phyloP scores from a whole-genome alignment of 192 early-diverging fungal genomes.

The Geosiphon pyriformis region DNA sequence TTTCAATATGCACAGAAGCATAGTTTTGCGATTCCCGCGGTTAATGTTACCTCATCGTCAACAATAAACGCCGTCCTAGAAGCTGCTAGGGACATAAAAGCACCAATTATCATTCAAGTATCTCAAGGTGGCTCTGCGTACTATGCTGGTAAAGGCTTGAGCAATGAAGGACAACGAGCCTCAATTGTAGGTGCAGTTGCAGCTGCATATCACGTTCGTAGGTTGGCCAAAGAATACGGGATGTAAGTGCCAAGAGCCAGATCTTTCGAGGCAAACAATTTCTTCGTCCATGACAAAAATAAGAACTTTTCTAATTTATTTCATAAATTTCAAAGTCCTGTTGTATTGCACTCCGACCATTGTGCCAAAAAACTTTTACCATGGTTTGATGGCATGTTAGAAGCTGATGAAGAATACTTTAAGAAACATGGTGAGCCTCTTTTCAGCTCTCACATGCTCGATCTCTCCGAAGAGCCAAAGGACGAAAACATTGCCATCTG shows the following conservation, averaged over 20 bases:
- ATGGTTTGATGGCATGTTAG: slow-evolving; percentile 97
- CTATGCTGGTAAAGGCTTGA: slow-evolving; percentile 90
- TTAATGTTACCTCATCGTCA: slow-evolving; percentile 93
- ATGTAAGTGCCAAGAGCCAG: slow-evolving; percentile 60
- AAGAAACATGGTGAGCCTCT: slow-evolving; percentile 88
- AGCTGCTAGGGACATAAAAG: slow-evolving; percentile 89
- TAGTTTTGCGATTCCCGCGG: slow-evolving; percentile 90
- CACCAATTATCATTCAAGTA: slow-evolving; percentile 94
- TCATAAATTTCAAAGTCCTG: slow-evolving; percentile 39
- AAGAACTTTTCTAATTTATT: slow-evolving; percentile 8
- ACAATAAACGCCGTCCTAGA: slow-evolving; percentile 91
- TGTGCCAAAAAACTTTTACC: slow-evolving; percentile 95
- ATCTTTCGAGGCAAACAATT: too few species aligned
- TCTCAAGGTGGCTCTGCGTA: slow-evolving; percentile 89
- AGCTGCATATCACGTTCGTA: slow-evolving; percentile 80
- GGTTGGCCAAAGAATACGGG: slow-evolving; percentile 81
- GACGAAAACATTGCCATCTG: slow-evolving; percentile 90
- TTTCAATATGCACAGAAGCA: slow-evolving; percentile 71
- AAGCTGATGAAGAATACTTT: slow-evolving; percentile 93
- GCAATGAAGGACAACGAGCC: slow-evolving; percentile 84
- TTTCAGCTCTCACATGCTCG: slow-evolving; percentile 98
- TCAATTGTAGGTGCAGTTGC: slow-evolving; percentile 87
- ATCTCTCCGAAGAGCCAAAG: slow-evolving; percentile 91
- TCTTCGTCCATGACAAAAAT: too few species aligned
- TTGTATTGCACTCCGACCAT: slow-evolving; percentile 89